Evolutionary conservation across 495 filamentous ascomycete genomes (phyloP), one percentile per base, ranked within the genome.

Genomic region (Xylaria palmicola): DNA sequence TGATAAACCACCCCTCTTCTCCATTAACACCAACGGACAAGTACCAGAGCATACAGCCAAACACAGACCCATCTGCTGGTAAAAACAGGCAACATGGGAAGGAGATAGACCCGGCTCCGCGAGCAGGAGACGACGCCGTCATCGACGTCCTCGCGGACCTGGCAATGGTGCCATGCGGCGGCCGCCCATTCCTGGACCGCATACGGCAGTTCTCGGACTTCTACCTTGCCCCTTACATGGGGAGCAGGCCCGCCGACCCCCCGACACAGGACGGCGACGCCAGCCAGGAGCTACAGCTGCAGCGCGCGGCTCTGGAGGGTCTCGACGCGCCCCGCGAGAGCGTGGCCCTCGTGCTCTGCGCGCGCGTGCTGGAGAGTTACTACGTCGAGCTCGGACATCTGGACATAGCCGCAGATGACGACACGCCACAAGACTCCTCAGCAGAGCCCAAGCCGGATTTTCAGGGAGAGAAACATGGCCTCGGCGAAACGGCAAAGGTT

Each of bases 341-440:
- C 51, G 15, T 36, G 13, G 36, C 51, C 22, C 51, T 54, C 51
- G 34, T 41, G 5, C 51, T 54, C 36, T 54, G 51, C 51, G 51
- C 34, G 22, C 51, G 51, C 12, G 51, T 54, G 24, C 36, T 54
- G 13, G 51, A 29, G 20, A 36, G 41, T 0, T 54, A 54, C 9
- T 54, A 54, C 24, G 51, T 36, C 6, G 36, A 24, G 36, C 24
- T 54, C 1, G 15, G 24, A 27, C 34, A 40, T 15, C 7, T 40
- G 15, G 51, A 41, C 51, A 26, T 22, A 1, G 6, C 2, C n/a
- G 29, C 6, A 22, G 17, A 34, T 15, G 10, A 9, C 0, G 45
- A 32, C 5, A 19, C 19, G 3, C 6, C 15, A 19, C 15, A 19
- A 4, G 17, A 50, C 1, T 7, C n/a, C 10, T 22, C 17, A 4